Evolutionary conservation across 257 asterid genomes (phyloP).

Genomic region (Capsicum rhomboideum): DNA sequence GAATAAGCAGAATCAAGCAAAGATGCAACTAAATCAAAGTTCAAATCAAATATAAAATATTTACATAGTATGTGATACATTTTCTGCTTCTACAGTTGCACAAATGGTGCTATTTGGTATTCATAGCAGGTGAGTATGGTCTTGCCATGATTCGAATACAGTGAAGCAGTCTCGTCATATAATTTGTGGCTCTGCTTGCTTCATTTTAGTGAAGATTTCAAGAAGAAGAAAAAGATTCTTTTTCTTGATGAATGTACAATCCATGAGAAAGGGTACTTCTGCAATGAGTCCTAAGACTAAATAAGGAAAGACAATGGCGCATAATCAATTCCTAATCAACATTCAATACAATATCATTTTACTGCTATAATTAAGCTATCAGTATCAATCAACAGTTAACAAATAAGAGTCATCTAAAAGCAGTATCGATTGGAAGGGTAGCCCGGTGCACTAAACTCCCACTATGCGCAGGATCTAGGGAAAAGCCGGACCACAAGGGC

Average conservation of each 20-base stretch:
- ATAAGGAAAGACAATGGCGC: too few relatives aligned
- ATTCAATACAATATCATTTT: too few relatives aligned
- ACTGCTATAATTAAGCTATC: too few relatives aligned
- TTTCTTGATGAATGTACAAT: too few relatives aligned
- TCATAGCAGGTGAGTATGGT: not conserved
- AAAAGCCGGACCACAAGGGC: not conserved
- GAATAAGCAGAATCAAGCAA: not conserved
- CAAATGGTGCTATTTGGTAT: not conserved
- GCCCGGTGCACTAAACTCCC: not conserved
- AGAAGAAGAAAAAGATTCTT: too few relatives aligned
- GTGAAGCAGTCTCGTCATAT: not conserved
- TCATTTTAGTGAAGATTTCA: not conserved
- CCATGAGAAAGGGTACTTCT: too few relatives aligned
- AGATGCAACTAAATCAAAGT: not conserved
- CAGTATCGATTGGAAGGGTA: not conserved
- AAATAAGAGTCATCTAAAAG: not conserved
- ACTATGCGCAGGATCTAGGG: not conserved
- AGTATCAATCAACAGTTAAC: not conserved
- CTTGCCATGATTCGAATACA: not conserved
- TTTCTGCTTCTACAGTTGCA: not conserved
- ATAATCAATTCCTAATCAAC: too few relatives aligned
- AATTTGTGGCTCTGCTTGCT: not conserved
- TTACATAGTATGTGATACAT: not conserved
- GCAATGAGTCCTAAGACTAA: too few relatives aligned
- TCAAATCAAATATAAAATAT: not conserved